These are phyloP conservation scores for Bifiguratus adelaidae DNA, from an alignment of 192 early-diverging fungal genomes.

Conservation along the genomic window DNA sequence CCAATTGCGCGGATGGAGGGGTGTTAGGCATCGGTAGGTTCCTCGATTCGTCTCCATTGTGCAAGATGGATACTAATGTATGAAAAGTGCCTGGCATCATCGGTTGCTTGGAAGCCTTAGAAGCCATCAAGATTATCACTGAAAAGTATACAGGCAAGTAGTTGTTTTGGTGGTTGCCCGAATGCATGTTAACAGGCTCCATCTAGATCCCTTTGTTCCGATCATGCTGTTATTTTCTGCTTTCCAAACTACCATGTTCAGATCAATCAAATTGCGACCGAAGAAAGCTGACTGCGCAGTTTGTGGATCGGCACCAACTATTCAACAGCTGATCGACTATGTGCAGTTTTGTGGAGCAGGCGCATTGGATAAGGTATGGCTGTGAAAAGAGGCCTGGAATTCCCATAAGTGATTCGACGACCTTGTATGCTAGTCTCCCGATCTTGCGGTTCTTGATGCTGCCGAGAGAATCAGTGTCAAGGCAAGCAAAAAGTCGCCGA, in stretches of 20 bases:
- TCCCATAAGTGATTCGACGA: too few relatives aligned
- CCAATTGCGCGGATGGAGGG: slow-evolving; percentile 86
- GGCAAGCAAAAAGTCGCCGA: too few relatives aligned
- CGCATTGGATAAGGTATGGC: slow-evolving; percentile 62
- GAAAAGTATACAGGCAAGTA: too few relatives aligned
- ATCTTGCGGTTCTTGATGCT: too few relatives aligned
- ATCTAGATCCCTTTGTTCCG: slow-evolving; percentile 28
- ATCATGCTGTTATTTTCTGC: slow-evolving; percentile 79
- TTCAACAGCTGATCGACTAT: slow-evolving; percentile 83
- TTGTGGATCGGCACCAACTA: slow-evolving; percentile 79
- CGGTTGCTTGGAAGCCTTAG: slow-evolving; percentile 85
- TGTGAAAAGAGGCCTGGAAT: not conserved
- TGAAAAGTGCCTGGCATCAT: slow-evolving; percentile 79
- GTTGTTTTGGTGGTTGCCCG: slow-evolving; percentile 32
- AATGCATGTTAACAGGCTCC: not conserved
- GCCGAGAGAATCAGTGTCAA: too few relatives aligned
- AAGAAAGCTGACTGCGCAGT: slow-evolving; percentile 62
- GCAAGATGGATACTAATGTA: not conserved
- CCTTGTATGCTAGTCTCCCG: too few relatives aligned
- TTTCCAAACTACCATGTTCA: slow-evolving; percentile 52
- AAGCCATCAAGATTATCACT: slow-evolving; percentile 77
- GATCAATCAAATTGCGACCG: slow-evolving; percentile 68
- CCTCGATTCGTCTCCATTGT: not conserved
- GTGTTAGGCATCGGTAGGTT: slow-evolving; percentile 76
- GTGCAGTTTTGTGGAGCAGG: slow-evolving; percentile 78